A percentile compares a stretch with the other conserved stretches of the same genome.
phyloP scores from a whole-genome alignment of 139 green algal genomes.

The Auxenochlorella pyrenoidosa region DNA sequence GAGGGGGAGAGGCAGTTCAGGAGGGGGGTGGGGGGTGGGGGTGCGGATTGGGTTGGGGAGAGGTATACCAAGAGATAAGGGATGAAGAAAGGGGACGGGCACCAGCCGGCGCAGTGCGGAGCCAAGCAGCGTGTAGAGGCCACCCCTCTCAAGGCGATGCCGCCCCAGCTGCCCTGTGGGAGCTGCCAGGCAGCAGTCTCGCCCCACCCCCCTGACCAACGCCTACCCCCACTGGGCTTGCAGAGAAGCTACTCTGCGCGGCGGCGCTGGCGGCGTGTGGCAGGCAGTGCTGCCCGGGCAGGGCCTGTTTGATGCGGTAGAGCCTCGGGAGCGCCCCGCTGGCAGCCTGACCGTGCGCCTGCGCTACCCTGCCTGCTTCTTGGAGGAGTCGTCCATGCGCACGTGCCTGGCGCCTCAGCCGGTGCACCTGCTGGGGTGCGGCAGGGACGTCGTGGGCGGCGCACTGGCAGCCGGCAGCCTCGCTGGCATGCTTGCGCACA shows the following conservation, averaged over 20 bases:
- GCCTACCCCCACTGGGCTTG: neutral
- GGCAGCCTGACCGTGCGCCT: slow-evolving; percentile 33
- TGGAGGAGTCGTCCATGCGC: slow-evolving; percentile 8
- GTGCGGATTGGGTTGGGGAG: too few relatives aligned
- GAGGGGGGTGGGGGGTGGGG: neutral
- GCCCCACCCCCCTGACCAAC: too few relatives aligned
- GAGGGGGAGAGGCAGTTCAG: too few relatives aligned
- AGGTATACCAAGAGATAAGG: too few relatives aligned
- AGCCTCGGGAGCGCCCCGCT: slow-evolving; percentile 39
- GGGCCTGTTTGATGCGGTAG: slow-evolving; percentile 42
- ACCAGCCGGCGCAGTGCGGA: too few relatives aligned
- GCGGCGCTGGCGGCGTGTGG: slow-evolving; percentile 42
- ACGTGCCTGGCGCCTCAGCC: neutral
- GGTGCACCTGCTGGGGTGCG: slow-evolving; percentile 33
- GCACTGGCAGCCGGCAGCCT: slow-evolving; percentile 23
- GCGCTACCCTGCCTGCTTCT: slow-evolving; percentile 37
- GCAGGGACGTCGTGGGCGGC: slow-evolving; percentile 1
- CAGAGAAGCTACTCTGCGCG: slow-evolving; percentile 1
- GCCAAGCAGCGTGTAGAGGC: too few relatives aligned
- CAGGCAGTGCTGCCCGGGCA: slow-evolving; percentile 16
- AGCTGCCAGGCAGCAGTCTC: too few relatives aligned
- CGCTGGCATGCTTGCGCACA: slow-evolving; percentile 26
- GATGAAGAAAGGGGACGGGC: too few relatives aligned
- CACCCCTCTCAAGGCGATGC: too few relatives aligned
- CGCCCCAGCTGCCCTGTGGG: too few relatives aligned